Base-by-base conservation (phyloP, 2,329 filamentous ascomycete genomes). In the Erysiphe neolycopersici region DNA sequence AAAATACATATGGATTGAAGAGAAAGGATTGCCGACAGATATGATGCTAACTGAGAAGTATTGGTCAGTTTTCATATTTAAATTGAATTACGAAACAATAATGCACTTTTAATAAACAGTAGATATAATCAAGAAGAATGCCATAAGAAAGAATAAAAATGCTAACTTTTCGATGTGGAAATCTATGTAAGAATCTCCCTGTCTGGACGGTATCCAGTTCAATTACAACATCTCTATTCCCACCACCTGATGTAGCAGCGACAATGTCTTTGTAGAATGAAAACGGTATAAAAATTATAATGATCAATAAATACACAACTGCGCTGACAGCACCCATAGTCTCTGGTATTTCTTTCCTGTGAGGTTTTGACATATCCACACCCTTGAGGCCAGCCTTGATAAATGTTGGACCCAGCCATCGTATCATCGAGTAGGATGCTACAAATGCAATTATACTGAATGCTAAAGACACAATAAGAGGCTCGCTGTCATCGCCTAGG, bases 241-340 rank as follows among this genome's bases (percentile, higher is more conserved):
- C 85, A 49, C 84, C 85, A 49, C 85, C 89, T 50, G 83, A 92
- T 17, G 89, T 95, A 35, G 85, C 84, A 14, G 83, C 81, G 22
- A 94, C 85, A 51, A 98, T 91, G 58, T 95, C 87, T 62, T 94
- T 92, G 66, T 94, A 95, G 60, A 98, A 95, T 1, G 85, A 81
- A 60, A 94, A 93, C 0, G 89, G 89, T 46, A 95, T 84, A 59
- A 98, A 98, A 48, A 83, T 64, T 51, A 95, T 91, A 51, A 95
- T 69, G 42, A 76, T 71, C 50, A 98, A 68, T 38, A 98, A 68
- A 61, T 95, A 95, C 22, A 95, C 84, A 50, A 89, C 73, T 9
- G 87, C 89, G 57, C 82, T 91, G 22, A 98, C 71, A 46, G 83
- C 82, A 29, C 89, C 89, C 85, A 98, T 94, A 51, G 81, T 87